Percentiles rank a stretch among this genome's conserved stretches.
These are phyloP conservation scores for Mycena chlorophos DNA, from an alignment of 768 basidiomycete species.

Conservation along the genomic window DNA sequence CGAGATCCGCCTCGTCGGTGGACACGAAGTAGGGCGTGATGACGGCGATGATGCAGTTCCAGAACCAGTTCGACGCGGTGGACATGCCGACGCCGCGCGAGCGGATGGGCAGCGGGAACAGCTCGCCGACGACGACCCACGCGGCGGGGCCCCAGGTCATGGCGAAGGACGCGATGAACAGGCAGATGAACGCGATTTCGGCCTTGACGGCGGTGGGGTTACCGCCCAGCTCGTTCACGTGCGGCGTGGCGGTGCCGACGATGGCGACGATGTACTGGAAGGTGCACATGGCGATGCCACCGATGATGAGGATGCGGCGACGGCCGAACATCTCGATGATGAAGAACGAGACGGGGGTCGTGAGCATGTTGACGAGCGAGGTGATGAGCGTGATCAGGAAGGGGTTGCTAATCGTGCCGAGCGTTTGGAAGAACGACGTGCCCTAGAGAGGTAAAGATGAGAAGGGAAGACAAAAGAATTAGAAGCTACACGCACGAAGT, in stretches of 20 bases:
- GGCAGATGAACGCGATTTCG: slow-evolving; percentile 56
- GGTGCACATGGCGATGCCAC: slow-evolving; percentile 79
- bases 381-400: slow-evolving; percentile 71
- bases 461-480: no score
- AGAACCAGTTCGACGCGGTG: slow-evolving; percentile 50
- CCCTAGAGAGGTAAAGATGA: no score
- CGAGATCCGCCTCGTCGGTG: slow-evolving; percentile 9
- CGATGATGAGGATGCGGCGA: slow-evolving; percentile 74
- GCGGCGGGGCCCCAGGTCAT: slow-evolving; percentile 58
- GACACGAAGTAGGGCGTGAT: slow-evolving; percentile 11
- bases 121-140: slow-evolving; percentile 25
- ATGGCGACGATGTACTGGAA: slow-evolving; percentile 81
- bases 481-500: no score
- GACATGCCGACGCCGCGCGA: slow-evolving; percentile 59
- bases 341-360: slow-evolving; percentile 80
- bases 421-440: slow-evolving; percentile 65
- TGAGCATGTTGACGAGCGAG: slow-evolving; percentile 74
- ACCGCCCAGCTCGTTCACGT: slow-evolving; percentile 38
- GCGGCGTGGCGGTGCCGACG: slow-evolving; percentile 42
- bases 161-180: slow-evolving; percentile 41
- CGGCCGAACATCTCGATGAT: slow-evolving; percentile 83
- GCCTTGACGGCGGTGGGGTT: slow-evolving; percentile 58
- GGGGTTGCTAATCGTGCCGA: slow-evolving; percentile 48
- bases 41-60: slow-evolving; percentile 15
- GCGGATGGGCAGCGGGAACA: slow-evolving; percentile 40